Evolutionary conservation across 495 filamentous ascomycete species (phyloP).

Genomic region (Talaromyces adpressus): DNA sequence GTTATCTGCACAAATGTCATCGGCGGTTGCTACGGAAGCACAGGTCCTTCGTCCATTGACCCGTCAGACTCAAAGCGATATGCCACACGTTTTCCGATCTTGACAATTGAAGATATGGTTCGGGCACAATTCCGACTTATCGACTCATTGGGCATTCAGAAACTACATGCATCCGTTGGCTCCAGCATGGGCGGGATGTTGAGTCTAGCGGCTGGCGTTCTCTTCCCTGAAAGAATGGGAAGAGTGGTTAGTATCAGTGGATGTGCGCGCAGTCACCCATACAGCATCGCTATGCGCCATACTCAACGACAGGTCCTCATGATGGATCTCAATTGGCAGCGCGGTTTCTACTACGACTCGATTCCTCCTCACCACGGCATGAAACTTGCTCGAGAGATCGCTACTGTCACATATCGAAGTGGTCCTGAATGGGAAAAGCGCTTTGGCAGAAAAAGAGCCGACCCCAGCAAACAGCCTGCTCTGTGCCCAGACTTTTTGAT

Average conservation of each 20-base stretch:
- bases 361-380: constrained; percentile 93
- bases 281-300: constrained; percentile 98
- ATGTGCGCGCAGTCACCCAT: constrained; percentile 91
- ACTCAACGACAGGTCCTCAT: constrained; percentile 96
- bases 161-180: constrained; percentile 86
- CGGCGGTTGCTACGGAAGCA: constrained; percentile 94
- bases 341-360: constrained; percentile 89
- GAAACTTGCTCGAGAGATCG: constrained; percentile 97
- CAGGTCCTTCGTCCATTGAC: constrained; percentile 81
- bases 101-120: constrained; percentile 98
- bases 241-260: constrained; percentile 86
- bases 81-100: constrained; percentile 91
- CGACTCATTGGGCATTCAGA: constrained; percentile 69
- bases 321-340: constrained; percentile 96
- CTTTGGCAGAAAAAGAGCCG: constrained; percentile 83
- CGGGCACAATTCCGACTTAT: constrained; percentile 88
- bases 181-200: constrained; percentile 99
- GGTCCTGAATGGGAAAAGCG: constrained; percentile 97
- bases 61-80: constrained; percentile 83
- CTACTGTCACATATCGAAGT: constrained; percentile 93
- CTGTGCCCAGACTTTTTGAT: constrained; percentile 96
- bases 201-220: constrained; percentile 79
- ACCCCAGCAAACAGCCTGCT: constrained; percentile 77
- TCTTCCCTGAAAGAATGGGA: constrained; percentile 75
- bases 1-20: constrained; percentile 96